Evolutionary conservation across 2,329 filamentous ascomycete genomes (phyloP), one percentile per base, ranked within the genome.

Genomic region (Fulvia fulva): DNA sequence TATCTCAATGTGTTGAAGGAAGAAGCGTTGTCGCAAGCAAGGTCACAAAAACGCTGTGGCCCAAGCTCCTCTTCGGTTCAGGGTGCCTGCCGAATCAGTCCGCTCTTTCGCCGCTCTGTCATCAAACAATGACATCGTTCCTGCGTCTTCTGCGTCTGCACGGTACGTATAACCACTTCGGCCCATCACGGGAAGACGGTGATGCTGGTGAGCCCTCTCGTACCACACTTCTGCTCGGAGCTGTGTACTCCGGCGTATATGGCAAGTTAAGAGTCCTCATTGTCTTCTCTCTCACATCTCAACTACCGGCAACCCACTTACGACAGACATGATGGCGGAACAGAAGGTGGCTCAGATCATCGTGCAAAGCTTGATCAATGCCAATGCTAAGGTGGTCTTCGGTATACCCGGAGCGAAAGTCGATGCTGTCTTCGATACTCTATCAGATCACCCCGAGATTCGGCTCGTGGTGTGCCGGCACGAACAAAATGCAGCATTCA

Each of bases 401-500:
- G 78, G 78, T 9, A 77, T 80, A 8, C 78, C 78, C 1, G 64
- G 60, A 21, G 61, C 58, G 22, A 78, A 78, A 62, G 58, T 80
- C 55, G 78, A 80, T 67, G 74, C 76, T 41, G 71, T 80, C 45
- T 80, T 80, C 70, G 76, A 80, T 66, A 74, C 71, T 5, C 70
- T 80, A 3, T 58, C 70, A 51, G 78, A 80, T 66, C 77, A 78
- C 55, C 74, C 77, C 1, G 76, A 79, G 58, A 79, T 80, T 68
- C 47, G 16, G 72, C 70, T 80, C 16, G 70, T 80, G 23, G 75
- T 80, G 12, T 78, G 76, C 58, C 72, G 78, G 16, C 78, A 80
- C 61, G 78, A 80, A 63, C 78, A 80, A 57, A 80, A 80, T 63
- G 78, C 78, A 16, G 78, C 77, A 6, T 78, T 80, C 68, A 80